Evolutionary conservation across 2,329 filamentous ascomycete genomes (phyloP), one percentile per base, ranked within the genome.

Genomic region (Aurifilum marmelostoma): DNA sequence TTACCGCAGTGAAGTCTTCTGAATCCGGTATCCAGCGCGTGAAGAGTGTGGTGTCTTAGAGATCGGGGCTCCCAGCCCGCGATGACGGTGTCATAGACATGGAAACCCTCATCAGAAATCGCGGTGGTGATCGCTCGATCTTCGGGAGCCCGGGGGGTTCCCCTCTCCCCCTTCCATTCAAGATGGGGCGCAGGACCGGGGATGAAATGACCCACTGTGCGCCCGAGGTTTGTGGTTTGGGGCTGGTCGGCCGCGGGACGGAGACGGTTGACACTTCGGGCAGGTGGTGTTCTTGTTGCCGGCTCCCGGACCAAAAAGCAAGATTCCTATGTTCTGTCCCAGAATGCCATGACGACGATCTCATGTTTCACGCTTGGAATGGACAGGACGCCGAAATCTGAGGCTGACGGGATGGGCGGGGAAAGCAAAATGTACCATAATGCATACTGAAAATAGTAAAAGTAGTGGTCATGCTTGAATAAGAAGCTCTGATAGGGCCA

Each of bases 71-170:
- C 21, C 43, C 43, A 21, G 18, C 63, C 32, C 58, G 12, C 65
- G 43, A 62, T 62, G 58, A 62, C 58, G 58, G 27, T 62, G 21
- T 56, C 41, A 67, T 67, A 32, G 52, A 29, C 32, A 54, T 67
- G 52, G 27, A 29, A 61, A 39, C 59, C 37, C n/a, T 14, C 65
- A 60, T 66, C 65, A 65, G 18, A 21, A 34, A 52, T 50, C 39
- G 21, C 41, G 54, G 54, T 34, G 65, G 65, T 66, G 56, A 66
- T 66, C 64, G 34, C 34, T 66, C 56, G 64, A 50, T 66, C 37
- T 34, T 39, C 60, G 16, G n/a, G 37, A 16, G 43, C 43, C 43
- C 41, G 21, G 43, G 16, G 43, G 21, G 43, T 2, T 21, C 43
- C 18, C n/a, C 14, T 62, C 37, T 47, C 14, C 37, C 59, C 56